These are phyloP conservation scores for Dillenia suffruticosa DNA, from an alignment of 164 flowering plant species.

Conservation along the genomic window DNA sequence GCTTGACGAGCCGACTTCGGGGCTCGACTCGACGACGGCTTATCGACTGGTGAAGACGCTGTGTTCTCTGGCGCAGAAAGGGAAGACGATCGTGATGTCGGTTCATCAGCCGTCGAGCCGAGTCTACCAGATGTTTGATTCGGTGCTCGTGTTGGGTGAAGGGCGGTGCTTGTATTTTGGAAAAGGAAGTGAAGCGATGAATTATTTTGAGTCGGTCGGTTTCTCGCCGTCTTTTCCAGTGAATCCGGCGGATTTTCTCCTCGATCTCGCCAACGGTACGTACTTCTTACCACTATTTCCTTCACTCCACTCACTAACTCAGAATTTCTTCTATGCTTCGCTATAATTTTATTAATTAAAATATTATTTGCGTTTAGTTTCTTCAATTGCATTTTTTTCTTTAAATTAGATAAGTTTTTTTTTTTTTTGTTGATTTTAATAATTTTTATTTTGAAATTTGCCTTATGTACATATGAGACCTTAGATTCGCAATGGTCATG, in stretches of 20 bases:
- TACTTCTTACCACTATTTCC: not conserved
- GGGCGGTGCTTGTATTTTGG: slow-evolving; percentile 71
- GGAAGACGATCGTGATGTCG: slow-evolving; percentile 74
- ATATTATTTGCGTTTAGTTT: no score
- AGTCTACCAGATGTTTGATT: slow-evolving; percentile 67
- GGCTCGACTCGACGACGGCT: slow-evolving; percentile 87
- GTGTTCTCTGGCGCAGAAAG: slow-evolving; percentile 51
- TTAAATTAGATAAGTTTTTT: no score
- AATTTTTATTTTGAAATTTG: no score
- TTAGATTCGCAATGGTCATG: no score
- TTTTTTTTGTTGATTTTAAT: no score
- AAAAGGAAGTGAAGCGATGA: slow-evolving; percentile 56
- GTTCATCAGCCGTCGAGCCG: slow-evolving; percentile 93
- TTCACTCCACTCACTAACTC: no score
- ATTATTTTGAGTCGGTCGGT: slow-evolving; percentile 62
- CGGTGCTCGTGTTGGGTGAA: slow-evolving; percentile 65
- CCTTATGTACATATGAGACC: no score
- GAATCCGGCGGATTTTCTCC: slow-evolving; percentile 92
- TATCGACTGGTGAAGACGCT: slow-evolving; percentile 52
- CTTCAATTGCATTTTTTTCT: no score
- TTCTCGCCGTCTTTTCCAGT: slow-evolving; percentile 66
- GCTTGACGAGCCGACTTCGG: slow-evolving; percentile 91
- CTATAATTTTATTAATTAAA: no score
- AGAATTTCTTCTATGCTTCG: no score
- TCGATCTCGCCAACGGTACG: slow-evolving; percentile 96